Base-by-base conservation (phyloP, 805 yeast species). In the Kluyveromyces nonfermentans region DNA sequence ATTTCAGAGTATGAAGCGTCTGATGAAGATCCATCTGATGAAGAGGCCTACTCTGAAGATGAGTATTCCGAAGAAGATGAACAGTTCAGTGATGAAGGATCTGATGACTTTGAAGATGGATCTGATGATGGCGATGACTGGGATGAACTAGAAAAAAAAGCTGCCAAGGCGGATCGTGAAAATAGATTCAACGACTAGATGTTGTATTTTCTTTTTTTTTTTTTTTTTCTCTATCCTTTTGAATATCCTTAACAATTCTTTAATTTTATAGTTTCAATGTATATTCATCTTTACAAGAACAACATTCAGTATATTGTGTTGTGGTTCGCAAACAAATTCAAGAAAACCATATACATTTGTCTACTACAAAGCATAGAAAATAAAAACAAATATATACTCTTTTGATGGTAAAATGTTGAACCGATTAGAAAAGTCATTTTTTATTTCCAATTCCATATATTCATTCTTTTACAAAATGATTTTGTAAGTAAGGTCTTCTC, bases 1-100 rank as follows among this genome's bases (percentile, higher is more conserved):
- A 54, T 63, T 15, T 64, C 70, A 38, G 73, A 69, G 44, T 69
- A 68, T 40, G 73, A 69, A 50, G 72, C 69, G 2, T 65, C 70
- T 37, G 73, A 69, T 42, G 68, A 64, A 20, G 71, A 69, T 37
- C 71, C 70, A 30, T 57, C 61, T 22, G 73, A 69, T 51, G 73
- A 69, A 51, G 69, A 63, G 43, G 64, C 60, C 5, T 49, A 59
- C 18, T 69, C 67, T 16, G 69, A 61, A 20, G 63, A 50, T 4
- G 61, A 58, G 7, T 56, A 59, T 49, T 60, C 66, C 37, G 30
- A 10, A 25, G 71, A 63, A 5, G 64, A 54, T 14, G 69, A 63
- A 19, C 65, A 54, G 5, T 41, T 32, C 33, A 34, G 61, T 50
- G 47, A 41, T 19, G 50, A 45, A 21, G 52, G 45, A n/a, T 45